phyloP scores from a whole-genome alignment of 1,284 basidiomycete genomes.

The Ustilago trichophora region DNA sequence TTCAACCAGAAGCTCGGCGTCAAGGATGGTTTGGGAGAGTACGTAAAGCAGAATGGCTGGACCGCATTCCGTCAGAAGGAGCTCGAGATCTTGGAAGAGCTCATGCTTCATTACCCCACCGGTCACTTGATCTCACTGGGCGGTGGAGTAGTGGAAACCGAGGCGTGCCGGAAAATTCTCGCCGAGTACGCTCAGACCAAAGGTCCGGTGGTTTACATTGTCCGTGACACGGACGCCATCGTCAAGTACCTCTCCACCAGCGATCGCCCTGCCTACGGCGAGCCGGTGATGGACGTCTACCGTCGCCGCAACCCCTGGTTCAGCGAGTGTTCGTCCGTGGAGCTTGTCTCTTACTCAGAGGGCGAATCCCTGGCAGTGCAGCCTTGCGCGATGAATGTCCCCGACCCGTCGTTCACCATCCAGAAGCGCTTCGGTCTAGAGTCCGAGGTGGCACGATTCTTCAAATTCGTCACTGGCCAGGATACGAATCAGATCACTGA shows the following conservation, averaged over 20 bases:
- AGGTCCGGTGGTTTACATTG: constrained; percentile 78
- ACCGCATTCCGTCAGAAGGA: constrained; percentile 75
- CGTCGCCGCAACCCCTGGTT: constrained; percentile 86
- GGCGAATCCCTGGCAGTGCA: constrained; percentile 40
- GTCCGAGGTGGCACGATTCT: constrained; percentile 74
- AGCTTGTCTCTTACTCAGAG: constrained; percentile 78
- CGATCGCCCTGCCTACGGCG: constrained; percentile 77
- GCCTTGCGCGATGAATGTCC: constrained; percentile 37
- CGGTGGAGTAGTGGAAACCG: constrained; percentile 91
- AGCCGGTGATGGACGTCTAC: constrained; percentile 81
- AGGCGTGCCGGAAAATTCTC: constrained; percentile 73
- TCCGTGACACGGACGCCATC: constrained; percentile 77
- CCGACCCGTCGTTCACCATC: constrained; percentile 47
- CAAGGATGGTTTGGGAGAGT: constrained; percentile 74
- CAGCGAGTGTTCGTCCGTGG: constrained; percentile 81
- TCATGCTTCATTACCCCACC: constrained; percentile 64
- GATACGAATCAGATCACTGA: constrained; percentile 75
- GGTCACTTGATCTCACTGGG: constrained; percentile 77
- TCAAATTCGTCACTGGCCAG: constrained; percentile 84
- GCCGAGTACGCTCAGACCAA: constrained; percentile 73
- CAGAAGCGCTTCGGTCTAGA: constrained; percentile 63
- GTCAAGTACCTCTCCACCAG: constrained; percentile 85
- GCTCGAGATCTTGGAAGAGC: constrained; percentile 65
- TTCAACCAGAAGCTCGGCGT: constrained; percentile 75
- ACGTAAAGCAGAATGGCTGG: constrained; percentile 81